phyloP scores from a whole-genome alignment of 2,329 filamentous ascomycete species.

The Fusarium sp. region DNA sequence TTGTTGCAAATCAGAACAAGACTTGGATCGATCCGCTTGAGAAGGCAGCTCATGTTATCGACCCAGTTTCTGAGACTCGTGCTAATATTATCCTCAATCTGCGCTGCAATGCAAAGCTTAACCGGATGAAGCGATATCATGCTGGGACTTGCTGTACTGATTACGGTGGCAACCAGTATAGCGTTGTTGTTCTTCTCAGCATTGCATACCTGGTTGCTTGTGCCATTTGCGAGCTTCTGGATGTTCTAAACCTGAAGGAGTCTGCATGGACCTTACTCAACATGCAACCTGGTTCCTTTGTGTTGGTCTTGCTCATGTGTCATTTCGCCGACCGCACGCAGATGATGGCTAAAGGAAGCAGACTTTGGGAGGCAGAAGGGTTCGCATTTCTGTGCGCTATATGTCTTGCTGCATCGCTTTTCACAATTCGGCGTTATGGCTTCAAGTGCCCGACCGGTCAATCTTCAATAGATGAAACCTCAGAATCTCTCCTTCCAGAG shows the following conservation, averaged over 20 bases:
- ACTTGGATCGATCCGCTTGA: constrained; percentile 33
- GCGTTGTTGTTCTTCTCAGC: constrained; percentile 22
- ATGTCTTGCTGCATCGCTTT: background rate
- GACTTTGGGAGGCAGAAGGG: constrained; percentile 23
- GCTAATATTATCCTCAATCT: constrained; percentile 61
- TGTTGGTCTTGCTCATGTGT: constrained; percentile 38
- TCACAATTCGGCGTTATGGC: constrained; percentile 23
- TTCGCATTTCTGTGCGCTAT: constrained; percentile 16
- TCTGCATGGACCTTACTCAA: constrained; percentile 26
- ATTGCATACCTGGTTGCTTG: constrained; percentile 34
- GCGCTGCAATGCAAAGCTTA: constrained; percentile 60
- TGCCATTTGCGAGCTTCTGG: constrained; percentile 17
- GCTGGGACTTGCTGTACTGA: constrained; percentile 64
- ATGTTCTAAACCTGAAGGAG: constrained; percentile 8
- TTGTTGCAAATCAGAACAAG: constrained; percentile 26
- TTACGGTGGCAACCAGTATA: constrained; percentile 50
- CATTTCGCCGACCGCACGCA: constrained; percentile 45
- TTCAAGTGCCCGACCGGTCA: accelerated
- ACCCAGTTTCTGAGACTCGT: constrained; percentile 45
- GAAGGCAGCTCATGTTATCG: constrained; percentile 46
- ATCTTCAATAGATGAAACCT: background rate
- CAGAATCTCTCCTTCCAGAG: background rate
- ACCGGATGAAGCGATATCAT: constrained; percentile 50
- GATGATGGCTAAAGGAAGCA: constrained; percentile 42
- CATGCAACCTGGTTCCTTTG: constrained; percentile 39